Base-by-base conservation (phyloP, 352 stramenopile genomes). In the Albugo laibachii region DNA sequence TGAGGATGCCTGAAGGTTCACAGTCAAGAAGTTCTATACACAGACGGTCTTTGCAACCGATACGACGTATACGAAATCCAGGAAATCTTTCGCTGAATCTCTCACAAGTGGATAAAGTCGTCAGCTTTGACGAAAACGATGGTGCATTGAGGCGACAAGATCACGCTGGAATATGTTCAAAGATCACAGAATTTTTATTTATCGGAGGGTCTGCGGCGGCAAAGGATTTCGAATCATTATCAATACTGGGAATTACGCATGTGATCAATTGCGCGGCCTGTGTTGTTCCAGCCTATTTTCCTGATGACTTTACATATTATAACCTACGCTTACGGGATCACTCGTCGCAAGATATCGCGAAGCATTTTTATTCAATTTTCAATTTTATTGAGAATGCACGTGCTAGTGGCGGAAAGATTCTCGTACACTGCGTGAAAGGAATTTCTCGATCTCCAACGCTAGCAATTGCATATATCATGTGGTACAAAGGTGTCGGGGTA, bases 401-500 rank as follows among this genome's bases (percentile, higher is more conserved):
- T 2, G 59, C 66, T 13, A 49, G 57, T 31, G 67, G 72, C 20
- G 77, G 80, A 18, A 79, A 82, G 41, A 66, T 92, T 20, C 88
- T 91, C 47, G 62, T 92, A 48, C 80, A 92, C 45, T 92, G 80
- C 48, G 61, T 92, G 5, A 92, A 92, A 45, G 80, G 80, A 47
- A 92, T 92, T 36, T 92, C 80, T 20, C 62, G 80, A 34, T 92
- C 80, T 1, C 80, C 80, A 14, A 86, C 80, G 1, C 86, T 92
- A 65, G 75, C 77, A 11, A 91, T 92, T 47, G 80, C 77, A 47
- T 89, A 92, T 48, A 61, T 92, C 46, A 91, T 92, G 80, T 88
- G 76, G 75, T 72, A 77, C 62, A 86, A 87, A 55, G 58, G 69
- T 16, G 80, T 88, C 36, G 64, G 63, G 12, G 72, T 91, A 59